Evolutionary conservation across 306 rosid genomes (phyloP).

Genomic region (Biancaea sappan): DNA sequence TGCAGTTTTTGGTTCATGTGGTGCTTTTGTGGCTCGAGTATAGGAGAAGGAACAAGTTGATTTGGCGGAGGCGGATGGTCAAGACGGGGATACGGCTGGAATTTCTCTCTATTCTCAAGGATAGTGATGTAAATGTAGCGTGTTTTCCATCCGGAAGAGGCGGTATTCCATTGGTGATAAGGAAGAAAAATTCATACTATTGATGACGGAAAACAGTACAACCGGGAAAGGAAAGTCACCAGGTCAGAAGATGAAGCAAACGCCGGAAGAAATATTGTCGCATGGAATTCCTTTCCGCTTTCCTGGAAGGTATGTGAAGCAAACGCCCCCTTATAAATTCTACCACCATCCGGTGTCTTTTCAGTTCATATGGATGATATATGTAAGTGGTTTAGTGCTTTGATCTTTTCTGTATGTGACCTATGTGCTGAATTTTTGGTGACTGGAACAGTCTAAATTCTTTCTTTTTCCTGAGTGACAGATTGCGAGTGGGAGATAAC

Average conservation of each 20-base stretch:
- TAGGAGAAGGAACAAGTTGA: conserved; percentile 56
- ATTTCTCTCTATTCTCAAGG: no score
- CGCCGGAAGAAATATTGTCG: no score
- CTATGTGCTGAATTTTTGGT: conserved; percentile 25
- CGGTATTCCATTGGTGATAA: no score
- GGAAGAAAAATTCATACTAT: no score
- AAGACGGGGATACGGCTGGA: conserved; percentile 41
- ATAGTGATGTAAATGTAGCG: no score
- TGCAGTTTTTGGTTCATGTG: conserved; percentile 80
- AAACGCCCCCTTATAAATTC: no score
- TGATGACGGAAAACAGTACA: no score
- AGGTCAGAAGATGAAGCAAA: no score
- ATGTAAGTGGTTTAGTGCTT: conserved; percentile 22
- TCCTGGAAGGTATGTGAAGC: no score
- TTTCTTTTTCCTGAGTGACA: conserved; percentile 26
- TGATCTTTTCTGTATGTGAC: conserved; percentile 8
- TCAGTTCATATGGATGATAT: conserved; percentile 15
- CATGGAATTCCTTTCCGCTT: no score
- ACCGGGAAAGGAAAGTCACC: no score
- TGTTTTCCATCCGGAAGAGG: no score
- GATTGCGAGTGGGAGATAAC: conserved; percentile 87
- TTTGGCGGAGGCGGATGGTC: conserved; percentile 31
- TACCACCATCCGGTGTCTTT: background rate
- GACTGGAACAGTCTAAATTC: conserved; percentile 2
- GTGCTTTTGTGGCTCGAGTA: conserved; percentile 82